Conservation (phyloP, 2,329 filamentous ascomycete genomes). For the Hymenoscyphus fraxineus region DNA sequence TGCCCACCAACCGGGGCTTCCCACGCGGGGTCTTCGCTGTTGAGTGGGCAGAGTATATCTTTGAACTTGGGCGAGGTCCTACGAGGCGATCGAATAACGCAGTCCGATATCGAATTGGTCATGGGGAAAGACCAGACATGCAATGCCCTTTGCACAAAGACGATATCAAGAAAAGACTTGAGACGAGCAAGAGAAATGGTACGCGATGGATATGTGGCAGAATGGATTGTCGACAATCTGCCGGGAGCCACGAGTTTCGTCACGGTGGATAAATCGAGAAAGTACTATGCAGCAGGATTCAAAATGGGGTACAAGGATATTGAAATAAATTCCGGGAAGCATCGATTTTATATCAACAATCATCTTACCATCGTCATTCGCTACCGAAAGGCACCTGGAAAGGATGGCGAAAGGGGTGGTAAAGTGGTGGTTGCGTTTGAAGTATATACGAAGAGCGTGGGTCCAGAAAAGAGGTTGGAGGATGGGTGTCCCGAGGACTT, state of each 20-base stretch:
- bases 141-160: conserved; percentile 66
- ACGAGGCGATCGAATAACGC: conserved; percentile 79
- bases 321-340: conserved; percentile 54
- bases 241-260: conserved; percentile 87
- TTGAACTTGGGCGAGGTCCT: conserved; percentile 85
- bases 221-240: conserved; percentile 92
- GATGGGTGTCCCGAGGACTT: conserved; percentile 66
- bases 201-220: conserved; percentile 75
- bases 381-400: conserved; percentile 67
- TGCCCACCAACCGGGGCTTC: conserved; percentile 71
- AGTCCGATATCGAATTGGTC: conserved; percentile 75
- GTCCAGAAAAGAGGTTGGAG: conserved; percentile 53
- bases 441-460: conserved; percentile 82
- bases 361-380: conserved; percentile 83
- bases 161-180: conserved; percentile 62
- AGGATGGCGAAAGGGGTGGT: conserved; percentile 63
- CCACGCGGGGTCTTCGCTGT: conserved; percentile 62
- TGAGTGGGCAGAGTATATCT: conserved; percentile 73
- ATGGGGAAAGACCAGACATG: conserved; percentile 76
- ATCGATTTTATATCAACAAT: conserved; percentile 76
- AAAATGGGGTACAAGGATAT: conserved; percentile 77
- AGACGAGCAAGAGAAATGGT: conserved; percentile 69
- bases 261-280: conserved; percentile 76
- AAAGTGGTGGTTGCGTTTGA: conserved; percentile 87
- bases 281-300: conserved; percentile 88